A percentile compares a stretch with the other conserved stretches of the same genome.
These are phyloP conservation scores for Ogataea allantospora DNA, from an alignment of 805 yeast species.

Conservation along the genomic window DNA sequence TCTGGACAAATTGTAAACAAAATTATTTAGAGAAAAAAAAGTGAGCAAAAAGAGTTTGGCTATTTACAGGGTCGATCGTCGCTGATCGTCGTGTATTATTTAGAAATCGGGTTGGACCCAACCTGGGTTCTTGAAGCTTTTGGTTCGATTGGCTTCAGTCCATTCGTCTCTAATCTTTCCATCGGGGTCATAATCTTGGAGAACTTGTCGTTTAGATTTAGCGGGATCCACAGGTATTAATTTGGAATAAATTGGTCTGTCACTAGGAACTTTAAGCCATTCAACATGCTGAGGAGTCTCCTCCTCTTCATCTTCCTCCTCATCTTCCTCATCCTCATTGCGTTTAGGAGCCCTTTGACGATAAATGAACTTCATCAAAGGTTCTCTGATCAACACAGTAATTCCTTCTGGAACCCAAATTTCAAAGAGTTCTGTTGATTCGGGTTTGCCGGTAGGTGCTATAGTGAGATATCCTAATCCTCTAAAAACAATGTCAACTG, in stretches of 20 bases:
- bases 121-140: conserved; percentile 13
- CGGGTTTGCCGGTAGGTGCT: conserved; percentile 51
- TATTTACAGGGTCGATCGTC: conserved; percentile 9
- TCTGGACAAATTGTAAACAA: conserved; percentile 8
- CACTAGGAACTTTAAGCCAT: conserved; percentile 16
- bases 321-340: no score
- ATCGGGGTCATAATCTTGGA: conserved; percentile 17
- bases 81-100: conserved; percentile 1
- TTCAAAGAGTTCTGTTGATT: conserved; percentile 38
- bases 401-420: conserved; percentile 57
- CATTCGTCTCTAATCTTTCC: conserved; percentile 7
- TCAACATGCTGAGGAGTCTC: conserved; percentile 16
- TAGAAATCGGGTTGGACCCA: conserved; percentile 24
- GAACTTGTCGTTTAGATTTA: conserved; percentile 7
- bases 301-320: no score
- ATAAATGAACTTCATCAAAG: conserved; percentile 30
- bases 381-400: conserved; percentile 47
- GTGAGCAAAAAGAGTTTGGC: conserved; percentile 2
- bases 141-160: not conserved
- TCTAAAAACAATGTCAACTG: conserved; percentile 61
- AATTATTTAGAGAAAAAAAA: conserved; percentile 2
- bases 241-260: conserved; percentile 24
- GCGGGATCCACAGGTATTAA: conserved; percentile 21
- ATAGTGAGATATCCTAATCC: conserved; percentile 64
- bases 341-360: conserved; percentile 13